Evolutionary conservation across 768 basidiomycete genomes (phyloP).

Genomic region (Suillus cothurnatus): DNA sequence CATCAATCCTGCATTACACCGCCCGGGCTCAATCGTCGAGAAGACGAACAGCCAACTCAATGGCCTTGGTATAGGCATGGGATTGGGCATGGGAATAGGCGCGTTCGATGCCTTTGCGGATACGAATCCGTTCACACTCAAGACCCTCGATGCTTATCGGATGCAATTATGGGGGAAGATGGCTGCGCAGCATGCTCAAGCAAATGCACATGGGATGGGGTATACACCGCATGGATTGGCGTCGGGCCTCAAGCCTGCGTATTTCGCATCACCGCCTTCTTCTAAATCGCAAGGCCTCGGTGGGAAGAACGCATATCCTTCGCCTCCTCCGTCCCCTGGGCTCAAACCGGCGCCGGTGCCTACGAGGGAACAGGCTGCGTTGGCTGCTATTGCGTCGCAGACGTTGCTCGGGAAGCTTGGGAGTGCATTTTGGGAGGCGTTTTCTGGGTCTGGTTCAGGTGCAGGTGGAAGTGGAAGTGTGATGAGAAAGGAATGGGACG

Average conservation of each 20-base stretch:
- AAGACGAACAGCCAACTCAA: conserved; percentile 34
- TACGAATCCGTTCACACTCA: conserved; percentile 83
- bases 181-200: conserved; percentile 64
- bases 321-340: conserved; percentile 48
- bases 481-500: conserved; percentile 51
- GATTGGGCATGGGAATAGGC: conserved; percentile 26
- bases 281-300: conserved; percentile 27
- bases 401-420: conserved; percentile 74
- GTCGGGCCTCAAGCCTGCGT: conserved; percentile 40
- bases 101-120: conserved; percentile 82
- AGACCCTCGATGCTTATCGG: conserved; percentile 81
- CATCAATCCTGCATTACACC: conserved; percentile 31
- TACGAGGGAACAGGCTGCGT: conserved; percentile 34
- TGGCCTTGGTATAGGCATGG: conserved; percentile 25
- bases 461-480: background rate
- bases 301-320: conserved; percentile 36
- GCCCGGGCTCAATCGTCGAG: conserved; percentile 25
- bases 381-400: conserved; percentile 75
- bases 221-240: conserved; percentile 31
- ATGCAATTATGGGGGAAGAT: conserved; percentile 95
- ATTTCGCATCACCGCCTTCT: conserved; percentile 23
- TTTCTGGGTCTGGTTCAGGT: conserved; percentile 48
- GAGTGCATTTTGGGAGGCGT: conserved; percentile 87
- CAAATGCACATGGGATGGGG: conserved; percentile 24
- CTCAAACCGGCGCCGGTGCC: conserved; percentile 22